Base-by-base conservation (phyloP, 2,329 filamentous ascomycete genomes). In the Aspergillus intermedius region DNA sequence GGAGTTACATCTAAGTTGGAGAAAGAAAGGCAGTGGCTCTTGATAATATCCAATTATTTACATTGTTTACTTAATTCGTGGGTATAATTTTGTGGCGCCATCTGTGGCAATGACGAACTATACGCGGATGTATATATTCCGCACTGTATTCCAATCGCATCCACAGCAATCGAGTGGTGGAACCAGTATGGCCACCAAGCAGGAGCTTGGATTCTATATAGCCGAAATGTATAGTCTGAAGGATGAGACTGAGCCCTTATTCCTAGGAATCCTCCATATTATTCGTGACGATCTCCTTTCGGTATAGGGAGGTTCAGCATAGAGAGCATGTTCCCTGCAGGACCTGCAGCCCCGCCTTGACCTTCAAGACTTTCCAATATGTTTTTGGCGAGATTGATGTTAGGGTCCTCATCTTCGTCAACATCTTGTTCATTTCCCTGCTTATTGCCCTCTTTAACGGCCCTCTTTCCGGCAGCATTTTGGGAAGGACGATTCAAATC, bases 281-380 rank as follows among this genome's bases (percentile, higher is more conserved):
- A 35, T 34, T 45, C 32, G 2, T 39, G 19, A 44, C 66, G 66
- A 49, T 91, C 88, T 60, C 95, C 89, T 51, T 87, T 78, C 0
- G 91, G 91, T 50, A 96, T 74, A 37, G 81, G 78, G 55, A 96
- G 75, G 0, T 90, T 90, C 84, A 97, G 86, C 71, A 94, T 79
- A 5, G 84, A 85, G 60, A 98, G 77, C 51, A 98, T 74, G 64
- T 96, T 97, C 1, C 91, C 84, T 2, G 87, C 87, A 1, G 93
- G 93, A 0, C 93, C 93, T 28, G 88, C 77, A 74, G 86, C 81
- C 10, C 93, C 93, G 15, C 77, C 88, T 66, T 97, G 91, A 13
- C 87, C 85, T 63, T 95, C 94, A 70, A 98, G 91, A 59, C 88
- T 91, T 66, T 96, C 89, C 1, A 98, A 75, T 47, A 98, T 75